Evolutionary conservation across 139 green algal genomes (phyloP), one percentile per base, ranked within the genome.

Genomic region (Marvania coccoides): DNA sequence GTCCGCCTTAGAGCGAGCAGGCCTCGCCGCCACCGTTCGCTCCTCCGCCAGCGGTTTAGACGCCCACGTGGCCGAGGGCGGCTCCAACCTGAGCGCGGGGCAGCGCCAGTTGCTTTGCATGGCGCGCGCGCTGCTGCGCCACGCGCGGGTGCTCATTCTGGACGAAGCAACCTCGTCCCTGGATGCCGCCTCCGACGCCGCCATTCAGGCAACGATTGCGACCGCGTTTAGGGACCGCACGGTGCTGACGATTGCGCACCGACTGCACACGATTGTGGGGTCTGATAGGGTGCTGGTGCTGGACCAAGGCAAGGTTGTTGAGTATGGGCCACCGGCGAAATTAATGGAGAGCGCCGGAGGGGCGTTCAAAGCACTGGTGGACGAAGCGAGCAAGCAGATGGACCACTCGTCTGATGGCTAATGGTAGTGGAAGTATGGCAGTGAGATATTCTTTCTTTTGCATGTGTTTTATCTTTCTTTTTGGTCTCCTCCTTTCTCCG

Each of bases 61-160:
- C 63, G 40, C 69, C 24, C 72, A 78, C 74, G 71, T 97, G 40
- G 68, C 77, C 3, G 91, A 97, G 63, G 90, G 88, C 45, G 93
- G 93, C 57, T 80, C 78, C 31, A 95, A 95, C 76, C 90, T 98
- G 56, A 83, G 63, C 2, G 65, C 86, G 33, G 93, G 93, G 1
- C 90, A 98, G 81, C 85, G 90, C 58, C 93, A 98, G 79, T 86
- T 98, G 57, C 72, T 97, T 36, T 90, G 85, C 57, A 80, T 98
- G 66, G 90, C 89, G 4, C 80, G 93, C 9, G 91, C 93, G 0
- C 79, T 97, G 71, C 81, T 97, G 54, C 80, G 79, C 8, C 53
- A 40, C 1, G 24, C 60, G 28, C 67, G 58, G 64, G 58, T 85
- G 7, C 67, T 97, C 28, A 80, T 95, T 30, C 69, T 95, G 56